Evolutionary conservation across 495 filamentous ascomycete species (phyloP), one percentile per base, ranked within the genome.

Genomic region (Talaromyces wortmannii): DNA sequence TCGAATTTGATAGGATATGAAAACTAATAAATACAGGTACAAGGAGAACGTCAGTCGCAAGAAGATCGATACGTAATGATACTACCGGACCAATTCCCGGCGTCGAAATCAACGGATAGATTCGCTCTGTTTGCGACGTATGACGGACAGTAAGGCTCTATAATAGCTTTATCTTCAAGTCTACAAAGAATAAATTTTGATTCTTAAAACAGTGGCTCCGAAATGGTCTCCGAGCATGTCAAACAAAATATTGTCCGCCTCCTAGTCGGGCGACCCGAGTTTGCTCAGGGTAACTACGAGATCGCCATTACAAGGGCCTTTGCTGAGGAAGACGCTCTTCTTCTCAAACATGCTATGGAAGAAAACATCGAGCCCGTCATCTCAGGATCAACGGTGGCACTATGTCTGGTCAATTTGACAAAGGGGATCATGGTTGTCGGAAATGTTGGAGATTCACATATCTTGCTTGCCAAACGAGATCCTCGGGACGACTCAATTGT

Each of bases 361-460:
- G 64, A 72, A 8, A 56, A 60, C 15, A 48, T 50, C 3, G 60
- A 66, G 49, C 60, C 65, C 32, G 68, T 69, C 0, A 47, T 63
- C 5, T 61, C 67, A 2, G 72, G 72, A 13, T 71, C 70, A 2
- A 75, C 72, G 11, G 71, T 67, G 10, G 64, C 72, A 3, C 18
- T 74, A 10, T 69, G 66, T 48, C 51, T 73, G 33, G 52, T 75
- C 31, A 69, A 75, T 51, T 50, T 75, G 32, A 72, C 68, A 4
- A 53, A 59, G 45, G 69, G 70, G 5, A 58, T 70, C 15, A 48
- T 75, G 50, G 50, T 75, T 0, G 65, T 70, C 12, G 69, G 63
- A 31, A 75, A 75, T 55, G 55, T 75, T 15, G 72, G 72, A 2
- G 72, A 75, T 59, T 73, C 72, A 46, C 69, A 72, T 64, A 62